Base-by-base conservation (phyloP, 345 rosid genomes). In the Hevea brasiliensis region DNA sequence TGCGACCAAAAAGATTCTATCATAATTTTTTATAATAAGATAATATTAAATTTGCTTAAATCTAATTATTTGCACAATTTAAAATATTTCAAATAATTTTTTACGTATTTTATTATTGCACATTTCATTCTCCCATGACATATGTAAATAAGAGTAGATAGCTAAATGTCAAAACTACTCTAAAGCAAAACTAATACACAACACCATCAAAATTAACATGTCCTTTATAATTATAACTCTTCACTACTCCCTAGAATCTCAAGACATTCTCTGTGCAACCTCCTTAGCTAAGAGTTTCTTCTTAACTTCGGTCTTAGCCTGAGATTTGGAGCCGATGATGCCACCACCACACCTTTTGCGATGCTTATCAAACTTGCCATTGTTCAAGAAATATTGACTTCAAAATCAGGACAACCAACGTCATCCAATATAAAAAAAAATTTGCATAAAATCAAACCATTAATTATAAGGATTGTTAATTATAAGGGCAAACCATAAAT, bases 331-430 rank as follows among this genome's bases (percentile, higher is more conserved):
- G 2, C 97, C 97, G 95, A 90, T 92, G 27, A 90, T 85, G 1
- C 97, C 95, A 15, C 97, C 93, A 9, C 95, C 95, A 92, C 95
- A 92, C 82, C 81, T 92, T 84, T 92, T 89, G 18, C 94, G 79
- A 77, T 85, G 77, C 81, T 88, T 91, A 0, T 89, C 95, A 15
- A 74, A 88, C 79, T 89, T 92, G 85, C 87, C 93, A 6, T 87
- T 87, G 55, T n/a, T n/a, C n/a, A n/a, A n/a, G n/a, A n/a, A n/a
- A n/a, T n/a, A n/a, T n/a, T n/a, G n/a, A n/a, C n/a, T n/a, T n/a
- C 53, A 48, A n/a, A 44, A 44, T 44, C 13, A 48, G 14, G 53
- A 48, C 53, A 48, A 14, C 53, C 14, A 12, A 18, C 20, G 12
- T 15, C 5, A 12, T 48, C 2, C 18, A 48, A 48, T 4, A 48